These are phyloP conservation scores for Aspergillus bombycis DNA, from an alignment of 2,329 filamentous ascomycete genomes.

Conservation along the genomic window DNA sequence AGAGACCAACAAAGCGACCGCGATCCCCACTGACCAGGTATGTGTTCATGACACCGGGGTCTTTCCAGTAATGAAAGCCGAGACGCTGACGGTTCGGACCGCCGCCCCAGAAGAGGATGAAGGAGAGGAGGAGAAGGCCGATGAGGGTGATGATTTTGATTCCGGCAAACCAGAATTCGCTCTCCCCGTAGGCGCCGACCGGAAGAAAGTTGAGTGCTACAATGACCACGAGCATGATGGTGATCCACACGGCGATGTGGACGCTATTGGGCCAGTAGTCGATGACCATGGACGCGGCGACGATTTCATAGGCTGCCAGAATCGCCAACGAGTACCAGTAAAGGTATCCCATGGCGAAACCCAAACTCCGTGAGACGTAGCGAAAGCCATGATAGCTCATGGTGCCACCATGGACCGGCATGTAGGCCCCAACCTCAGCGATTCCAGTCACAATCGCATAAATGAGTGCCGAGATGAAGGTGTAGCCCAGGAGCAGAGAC, in stretches of 20 bases:
- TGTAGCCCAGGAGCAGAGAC: constrained; percentile 56
- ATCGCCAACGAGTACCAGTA: constrained; percentile 55
- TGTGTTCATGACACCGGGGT: constrained; percentile 52
- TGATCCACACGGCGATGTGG: constrained; percentile 54
- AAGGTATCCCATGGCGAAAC: constrained; percentile 48
- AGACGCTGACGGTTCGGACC: constrained; percentile 55
- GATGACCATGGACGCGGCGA: constrained; percentile 67
- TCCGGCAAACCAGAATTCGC: constrained; percentile 58
- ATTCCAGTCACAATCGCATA: constrained; percentile 53
- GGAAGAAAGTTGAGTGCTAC: constrained; percentile 52
- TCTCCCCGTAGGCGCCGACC: constrained; percentile 56
- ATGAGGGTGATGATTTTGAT: constrained; percentile 57
- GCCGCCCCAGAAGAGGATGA: constrained; percentile 62
- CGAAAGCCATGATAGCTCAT: constrained; percentile 50
- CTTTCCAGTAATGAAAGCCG: constrained; percentile 56
- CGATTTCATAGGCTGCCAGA: constrained; percentile 62
- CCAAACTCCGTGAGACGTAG: constrained; percentile 46
- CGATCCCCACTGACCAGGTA: constrained; percentile 51
- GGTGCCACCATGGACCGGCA: constrained; percentile 48
- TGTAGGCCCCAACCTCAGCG: constrained; percentile 46
- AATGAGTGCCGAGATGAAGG: constrained; percentile 52
- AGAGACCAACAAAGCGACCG: constrained; percentile 56
- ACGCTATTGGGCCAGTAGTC: constrained; percentile 59
- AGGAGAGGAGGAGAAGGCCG: constrained; percentile 55
- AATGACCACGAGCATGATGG: constrained; percentile 64